Conservation (phyloP, 2,329 filamentous ascomycete genomes). For the Coniochaeta sp. region DNA sequence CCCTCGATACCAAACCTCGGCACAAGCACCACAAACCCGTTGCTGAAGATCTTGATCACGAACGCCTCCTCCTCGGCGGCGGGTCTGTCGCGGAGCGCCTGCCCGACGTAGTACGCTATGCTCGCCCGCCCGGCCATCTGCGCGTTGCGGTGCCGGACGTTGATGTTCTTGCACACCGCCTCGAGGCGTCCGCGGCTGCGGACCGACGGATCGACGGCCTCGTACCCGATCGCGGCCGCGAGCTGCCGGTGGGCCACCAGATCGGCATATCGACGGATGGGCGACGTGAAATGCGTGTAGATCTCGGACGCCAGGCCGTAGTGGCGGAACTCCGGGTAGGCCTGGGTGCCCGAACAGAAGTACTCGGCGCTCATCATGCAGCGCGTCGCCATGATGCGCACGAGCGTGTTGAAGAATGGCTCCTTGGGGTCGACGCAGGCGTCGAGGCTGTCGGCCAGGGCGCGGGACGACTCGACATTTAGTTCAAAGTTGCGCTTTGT, state of each 20-base stretch:
- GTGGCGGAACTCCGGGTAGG: slow-evolving; percentile 91
- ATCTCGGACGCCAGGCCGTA: slow-evolving; percentile 95
- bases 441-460: slow-evolving; percentile 90
- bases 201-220: slow-evolving; percentile 71
- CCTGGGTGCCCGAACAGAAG: slow-evolving; percentile 89
- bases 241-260: slow-evolving; percentile 90
- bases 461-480: slow-evolving; percentile 77
- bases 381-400: slow-evolving; percentile 93
- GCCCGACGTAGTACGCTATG: slow-evolving; percentile 96
- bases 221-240: slow-evolving; percentile 91
- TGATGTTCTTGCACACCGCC: slow-evolving; percentile 96
- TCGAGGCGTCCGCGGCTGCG: slow-evolving; percentile 81
- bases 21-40: slow-evolving; percentile 94
- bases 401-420: slow-evolving; percentile 96
- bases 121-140: slow-evolving; percentile 91
- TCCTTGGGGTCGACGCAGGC: slow-evolving; percentile 70
- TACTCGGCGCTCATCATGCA: slow-evolving; percentile 99
- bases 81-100: slow-evolving; percentile 74
- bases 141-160: slow-evolving; percentile 91
- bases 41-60: slow-evolving; percentile 94
- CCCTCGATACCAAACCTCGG: slow-evolving; percentile 94
- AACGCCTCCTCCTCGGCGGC: slow-evolving; percentile 83
- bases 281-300: slow-evolving; percentile 97
- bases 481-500: slow-evolving; percentile 78
- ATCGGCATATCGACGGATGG: slow-evolving; percentile 96